Evolutionary conservation across 805 yeast genomes (phyloP).

Genomic region (Saturnispora gosingensis): DNA sequence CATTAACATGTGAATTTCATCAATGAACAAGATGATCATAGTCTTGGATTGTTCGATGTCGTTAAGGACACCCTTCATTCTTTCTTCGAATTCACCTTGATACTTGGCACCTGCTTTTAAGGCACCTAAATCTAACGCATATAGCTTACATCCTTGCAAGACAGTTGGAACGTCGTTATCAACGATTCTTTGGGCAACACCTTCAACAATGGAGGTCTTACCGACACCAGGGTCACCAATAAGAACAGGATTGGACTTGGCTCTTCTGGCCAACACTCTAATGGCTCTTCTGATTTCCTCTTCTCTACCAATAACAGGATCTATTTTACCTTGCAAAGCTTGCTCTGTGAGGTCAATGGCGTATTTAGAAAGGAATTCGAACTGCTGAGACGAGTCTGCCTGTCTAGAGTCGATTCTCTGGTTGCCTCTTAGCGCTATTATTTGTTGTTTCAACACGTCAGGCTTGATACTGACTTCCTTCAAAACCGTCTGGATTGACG

Average conservation of each 20-base stretch:
- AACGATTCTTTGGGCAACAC: conserved; percentile 94
- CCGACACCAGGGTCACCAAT: conserved; percentile 99
- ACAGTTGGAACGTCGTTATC: conserved; percentile 93
- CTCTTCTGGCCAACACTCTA: conserved; percentile 91
- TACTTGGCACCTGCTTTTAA: conserved; percentile 97
- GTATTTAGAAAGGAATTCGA: conserved; percentile 80
- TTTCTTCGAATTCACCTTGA: conserved; percentile 97
- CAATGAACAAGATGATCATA: conserved; percentile 85
- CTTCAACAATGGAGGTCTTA: conserved; percentile 96
- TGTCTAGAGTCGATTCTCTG: conserved; percentile 87
- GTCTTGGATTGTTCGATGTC: conserved; percentile 85
- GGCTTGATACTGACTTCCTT: conserved; percentile 61
- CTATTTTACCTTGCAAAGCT: conserved; percentile 90
- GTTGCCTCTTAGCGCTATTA: conserved; percentile 75
- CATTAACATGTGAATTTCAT: conserved; percentile 98
- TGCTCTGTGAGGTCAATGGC: conserved; percentile 90
- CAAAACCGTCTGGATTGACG: conserved; percentile 57
- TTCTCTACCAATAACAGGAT: conserved; percentile 98
- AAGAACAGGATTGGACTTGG: conserved; percentile 91
- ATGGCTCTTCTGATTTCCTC: conserved; percentile 95
- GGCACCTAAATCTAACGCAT: conserved; percentile 89
- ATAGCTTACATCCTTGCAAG: conserved; percentile 69
- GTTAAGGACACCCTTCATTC: conserved; percentile 90
- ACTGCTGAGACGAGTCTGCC: conserved; percentile 81
- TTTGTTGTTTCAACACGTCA: conserved; percentile 68